Evolutionary conservation across 148 eudicot genomes (phyloP), one percentile per base, ranked within the genome.

Genomic region (Nyssa sinensis): DNA sequence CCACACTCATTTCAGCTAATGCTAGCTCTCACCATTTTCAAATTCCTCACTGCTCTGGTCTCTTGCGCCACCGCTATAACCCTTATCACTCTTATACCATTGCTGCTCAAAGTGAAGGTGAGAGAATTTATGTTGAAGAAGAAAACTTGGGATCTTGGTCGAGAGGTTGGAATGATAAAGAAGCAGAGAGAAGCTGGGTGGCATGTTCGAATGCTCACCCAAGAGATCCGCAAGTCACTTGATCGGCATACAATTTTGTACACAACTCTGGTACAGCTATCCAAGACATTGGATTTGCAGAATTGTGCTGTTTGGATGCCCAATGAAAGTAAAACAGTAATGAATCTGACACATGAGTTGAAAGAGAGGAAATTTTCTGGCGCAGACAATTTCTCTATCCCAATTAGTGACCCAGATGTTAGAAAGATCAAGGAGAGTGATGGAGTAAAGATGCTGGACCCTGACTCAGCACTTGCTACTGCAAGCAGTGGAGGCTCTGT

Each of bases 301-400:
- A 89, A 87, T 59, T 91, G 93, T 74, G 93, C 86, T 58, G 84
- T 91, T 70, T 91, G 97, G 97, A 89, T 91, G 97, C 97, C 93
- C 23, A 85, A 89, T 77, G 88, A 85, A 76, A 73, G 75, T 41
- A 86, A 77, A 64, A 89, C 91, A 0, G 90, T 86, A 73, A 83
- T 91, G 86, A 83, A 80, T 33, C 73, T 89, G 34, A 87, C 91
- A 32, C 97, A 87, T 69, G 89, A 87, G 30, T 73, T 84, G 24
- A 83, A 80, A 80, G 82, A 73, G 3, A 65, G 79, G 61, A 77
- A 71, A 41, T 66, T 27, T 57, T 63, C 81, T 19, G 74, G 31
- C 37, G 34, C 34, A n/a, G 31, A 64, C 53, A 62, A 61, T 34
- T 67, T 67, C 4, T 70, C 79, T 4, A 84, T 91, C 69, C 88